Conservation (phyloP, 805 yeast genomes). For the Scheffersomyces ergatensis region DNA sequence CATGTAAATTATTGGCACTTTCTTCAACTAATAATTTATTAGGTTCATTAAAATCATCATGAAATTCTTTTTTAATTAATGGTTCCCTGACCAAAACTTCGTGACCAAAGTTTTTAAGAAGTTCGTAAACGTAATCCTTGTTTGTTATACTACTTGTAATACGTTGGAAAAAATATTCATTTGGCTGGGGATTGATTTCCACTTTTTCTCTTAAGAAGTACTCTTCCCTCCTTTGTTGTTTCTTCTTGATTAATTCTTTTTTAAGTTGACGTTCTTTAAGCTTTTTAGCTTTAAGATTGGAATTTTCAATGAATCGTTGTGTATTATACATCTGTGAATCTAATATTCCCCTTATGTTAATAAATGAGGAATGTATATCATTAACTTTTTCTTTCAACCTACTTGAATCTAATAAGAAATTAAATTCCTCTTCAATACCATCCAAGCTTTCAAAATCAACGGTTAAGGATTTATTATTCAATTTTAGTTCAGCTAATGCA, state of each 20-base stretch:
- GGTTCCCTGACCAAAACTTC: constrained; percentile 6
- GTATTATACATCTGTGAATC: constrained; percentile 17
- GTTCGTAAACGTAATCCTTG: constrained; percentile 7
- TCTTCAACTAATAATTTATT: not conserved
- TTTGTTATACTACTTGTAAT: constrained; percentile 9
- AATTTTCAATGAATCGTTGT: constrained; percentile 14
- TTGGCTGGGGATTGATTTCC: constrained; percentile 12
- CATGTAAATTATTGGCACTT: not conserved
- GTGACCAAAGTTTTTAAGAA: constrained; percentile 20
- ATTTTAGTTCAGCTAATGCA: constrained; percentile 17
- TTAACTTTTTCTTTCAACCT: not conserved
- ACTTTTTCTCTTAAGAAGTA: constrained; percentile 8
- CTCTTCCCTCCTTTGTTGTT: not conserved
- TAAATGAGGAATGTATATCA: constrained; percentile 8
- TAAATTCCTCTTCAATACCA: too few relatives aligned
- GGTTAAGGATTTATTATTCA: too few relatives aligned
- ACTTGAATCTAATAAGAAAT: too few relatives aligned
- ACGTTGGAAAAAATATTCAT: constrained; percentile 11
- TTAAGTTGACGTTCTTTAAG: constrained; percentile 3
- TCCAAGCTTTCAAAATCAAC: not conserved
- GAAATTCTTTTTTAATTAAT: not conserved
- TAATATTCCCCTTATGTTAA: constrained; percentile 17
- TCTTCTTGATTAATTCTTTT: constrained; percentile 3
- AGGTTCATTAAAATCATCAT: not conserved
- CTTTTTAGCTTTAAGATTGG: constrained; percentile 10